phyloP scores from a whole-genome alignment of 2,329 filamentous ascomycete genomes.

The Fusarium tricinctum region DNA sequence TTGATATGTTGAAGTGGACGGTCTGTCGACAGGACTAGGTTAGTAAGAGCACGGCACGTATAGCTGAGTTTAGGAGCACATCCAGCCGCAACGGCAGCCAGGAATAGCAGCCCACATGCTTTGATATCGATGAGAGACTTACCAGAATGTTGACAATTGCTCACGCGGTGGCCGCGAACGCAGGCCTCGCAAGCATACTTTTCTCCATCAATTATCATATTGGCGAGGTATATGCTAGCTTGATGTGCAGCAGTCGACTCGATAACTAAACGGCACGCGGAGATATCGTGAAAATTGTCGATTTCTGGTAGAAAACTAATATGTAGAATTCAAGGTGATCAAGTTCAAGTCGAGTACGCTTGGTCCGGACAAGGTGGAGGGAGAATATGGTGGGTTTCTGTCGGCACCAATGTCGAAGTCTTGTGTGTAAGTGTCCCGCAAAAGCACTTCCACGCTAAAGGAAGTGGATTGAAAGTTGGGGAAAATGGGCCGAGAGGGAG shows the following conservation, averaged over 20 bases:
- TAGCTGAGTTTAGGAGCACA: not conserved
- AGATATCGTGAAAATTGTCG: conserved; percentile 19
- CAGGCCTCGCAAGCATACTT: conserved; percentile 99
- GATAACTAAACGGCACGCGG: conserved; percentile 4
- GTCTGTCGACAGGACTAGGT: conserved; percentile 67
- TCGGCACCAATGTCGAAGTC: conserved; percentile 36
- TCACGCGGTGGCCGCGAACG: conserved; percentile 97
- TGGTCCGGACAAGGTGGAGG: conserved; percentile 23
- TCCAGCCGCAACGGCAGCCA: not conserved
- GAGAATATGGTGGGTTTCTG: conserved; percentile 35
- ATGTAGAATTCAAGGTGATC: conserved; percentile 19
- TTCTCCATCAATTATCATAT: conserved; percentile 91
- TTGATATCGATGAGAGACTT: conserved; percentile 57
- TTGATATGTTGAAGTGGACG: conserved; percentile 94
- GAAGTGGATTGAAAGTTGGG: conserved; percentile 42
- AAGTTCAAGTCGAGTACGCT: conserved; percentile 28
- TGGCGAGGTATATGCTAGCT: conserved; percentile 43
- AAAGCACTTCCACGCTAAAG: conserved; percentile 41
- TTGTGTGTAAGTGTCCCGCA: conserved; percentile 44
- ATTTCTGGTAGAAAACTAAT: conserved; percentile 8
- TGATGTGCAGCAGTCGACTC: conserved; percentile 29
- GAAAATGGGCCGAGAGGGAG: conserved; percentile 42
- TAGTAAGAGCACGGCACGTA: conserved; percentile 39
- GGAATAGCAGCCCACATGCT: conserved; percentile 1
- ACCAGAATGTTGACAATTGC: conserved; percentile 97